Evolutionary conservation across 805 yeast species (phyloP).

Genomic region (Zygoascus bituminiphila): DNA sequence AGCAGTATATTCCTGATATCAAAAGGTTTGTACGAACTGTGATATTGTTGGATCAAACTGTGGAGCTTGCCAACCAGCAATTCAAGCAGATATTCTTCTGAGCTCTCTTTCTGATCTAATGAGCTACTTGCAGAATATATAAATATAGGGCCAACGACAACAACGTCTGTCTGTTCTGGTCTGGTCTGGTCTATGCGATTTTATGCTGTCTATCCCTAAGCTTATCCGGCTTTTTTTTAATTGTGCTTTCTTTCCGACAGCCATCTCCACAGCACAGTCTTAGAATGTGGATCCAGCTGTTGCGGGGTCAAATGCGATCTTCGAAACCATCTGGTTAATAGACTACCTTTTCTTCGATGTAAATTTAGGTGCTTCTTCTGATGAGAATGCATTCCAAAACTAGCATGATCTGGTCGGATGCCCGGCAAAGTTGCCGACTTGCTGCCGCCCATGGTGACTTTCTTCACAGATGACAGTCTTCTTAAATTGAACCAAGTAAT

Average conservation of each 20-base stretch:
- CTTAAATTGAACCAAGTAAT: constrained; percentile 50
- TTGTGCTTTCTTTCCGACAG: constrained; percentile 12
- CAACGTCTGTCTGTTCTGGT: too few relatives aligned
- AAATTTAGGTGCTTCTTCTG: background rate
- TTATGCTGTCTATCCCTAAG: too few relatives aligned
- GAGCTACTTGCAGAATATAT: too few relatives aligned
- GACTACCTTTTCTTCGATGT: background rate
- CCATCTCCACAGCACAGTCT: constrained; percentile 18
- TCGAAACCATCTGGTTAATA: background rate
- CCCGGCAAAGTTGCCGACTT: background rate
- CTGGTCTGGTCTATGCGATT: too few relatives aligned
- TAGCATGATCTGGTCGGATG: background rate
- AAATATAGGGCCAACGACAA: too few relatives aligned
- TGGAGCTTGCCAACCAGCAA: constrained; percentile 12
- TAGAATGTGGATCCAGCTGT: constrained; percentile 1
- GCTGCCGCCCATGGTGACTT: constrained; percentile 54
- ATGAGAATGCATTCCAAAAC: background rate
- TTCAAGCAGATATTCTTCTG: constrained; percentile 13
- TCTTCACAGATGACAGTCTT: constrained; percentile 55
- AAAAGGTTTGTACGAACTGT: constrained; percentile 14
- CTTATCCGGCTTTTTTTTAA: too few relatives aligned
- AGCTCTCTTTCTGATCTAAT: too few relatives aligned
- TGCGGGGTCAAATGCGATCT: background rate
- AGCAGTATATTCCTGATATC: constrained; percentile 10
- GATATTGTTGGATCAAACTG: constrained; percentile 11